phyloP scores from a whole-genome alignment of 1,139 yeast genomes.

The Hanseniaspora uvarum region DNA sequence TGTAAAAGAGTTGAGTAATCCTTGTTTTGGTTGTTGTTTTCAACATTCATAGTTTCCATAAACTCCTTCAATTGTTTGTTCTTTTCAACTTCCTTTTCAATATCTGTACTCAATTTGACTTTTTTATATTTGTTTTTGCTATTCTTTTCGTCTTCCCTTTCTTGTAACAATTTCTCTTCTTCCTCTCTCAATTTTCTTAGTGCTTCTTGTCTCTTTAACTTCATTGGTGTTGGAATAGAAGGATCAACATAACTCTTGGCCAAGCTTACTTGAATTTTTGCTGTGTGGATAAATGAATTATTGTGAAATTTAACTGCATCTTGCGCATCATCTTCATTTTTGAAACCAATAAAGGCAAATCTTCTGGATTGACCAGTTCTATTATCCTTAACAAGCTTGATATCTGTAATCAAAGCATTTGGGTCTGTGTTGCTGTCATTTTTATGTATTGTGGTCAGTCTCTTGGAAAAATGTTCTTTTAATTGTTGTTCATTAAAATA shows the following conservation, averaged over 20 bases:
- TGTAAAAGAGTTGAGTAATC: constrained; percentile 22
- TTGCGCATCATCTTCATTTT: constrained; percentile 59
- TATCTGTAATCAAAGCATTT: constrained; percentile 62
- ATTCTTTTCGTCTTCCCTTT: constrained; percentile 38
- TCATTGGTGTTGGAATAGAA: constrained; percentile 62
- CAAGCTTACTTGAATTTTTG: constrained; percentile 62
- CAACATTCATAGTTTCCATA: constrained; percentile 71
- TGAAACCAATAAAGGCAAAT: constrained; percentile 87
- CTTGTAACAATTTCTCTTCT: constrained; percentile 42
- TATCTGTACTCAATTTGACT: constrained; percentile 26
- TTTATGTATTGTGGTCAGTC: constrained; percentile 33
- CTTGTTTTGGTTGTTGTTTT: constrained; percentile 34
- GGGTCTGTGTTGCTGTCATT: constrained; percentile 20
- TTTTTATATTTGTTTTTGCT: constrained; percentile 24
- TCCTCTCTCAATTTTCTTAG: constrained; percentile 44
- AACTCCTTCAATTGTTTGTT: constrained; percentile 70
- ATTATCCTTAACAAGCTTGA: constrained; percentile 60
- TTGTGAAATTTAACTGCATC: constrained; percentile 69
- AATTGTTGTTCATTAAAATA: constrained; percentile 70
- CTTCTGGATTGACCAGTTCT: constrained; percentile 79
- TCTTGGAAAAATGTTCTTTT: constrained; percentile 53
- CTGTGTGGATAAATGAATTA: constrained; percentile 70
- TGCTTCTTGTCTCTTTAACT: constrained; percentile 50
- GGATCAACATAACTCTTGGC: constrained; percentile 86
- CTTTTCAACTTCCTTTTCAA: constrained; percentile 49